Evolutionary conservation across 441 rosid genomes (phyloP), one percentile per base, ranked within the genome.

Genomic region (Caryocar brasiliense): DNA sequence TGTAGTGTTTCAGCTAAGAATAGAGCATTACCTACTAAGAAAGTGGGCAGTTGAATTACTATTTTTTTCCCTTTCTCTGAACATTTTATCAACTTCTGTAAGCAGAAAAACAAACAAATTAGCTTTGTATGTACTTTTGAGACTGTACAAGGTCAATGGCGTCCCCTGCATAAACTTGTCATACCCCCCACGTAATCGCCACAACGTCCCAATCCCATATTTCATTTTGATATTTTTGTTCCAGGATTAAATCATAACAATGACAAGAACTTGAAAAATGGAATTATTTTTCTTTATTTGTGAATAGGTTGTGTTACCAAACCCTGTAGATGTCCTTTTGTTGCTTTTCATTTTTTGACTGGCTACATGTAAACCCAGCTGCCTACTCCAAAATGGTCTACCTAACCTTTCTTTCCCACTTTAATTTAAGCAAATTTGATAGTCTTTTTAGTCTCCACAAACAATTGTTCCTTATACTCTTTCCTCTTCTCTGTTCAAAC

Each of bases 11-110:
- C 80, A 71, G 84, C 80, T 74, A 55, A 59, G 42, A 54, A 37
- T 62, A 58, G 72, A 59, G 56, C 70, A 47, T 56, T 61, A 63
- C 62, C 13, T 54, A 22, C 37, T 23, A 38, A 27, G 68, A 72
- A 87, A 80, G 81, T 45, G 82, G 76, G 71, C 64, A 52, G 85
- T 84, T 87, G 80, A 61, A 61, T 67, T 82, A 28, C 83, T 78
- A 9, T 20, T 52, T 49, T 46, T 6, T 34, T 15, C 4, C 4
- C 28, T 33, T 15, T 5, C n/a, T 9, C 2, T n/a, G n/a, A n/a
- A n/a, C n/a, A n/a, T n/a, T n/a, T n/a, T n/a, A n/a, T n/a, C n/a
- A n/a, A n/a, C n/a, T n/a, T n/a, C n/a, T n/a, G n/a, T n/a, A n/a
- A n/a, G n/a, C n/a, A n/a, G n/a, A n/a, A n/a, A n/a, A n/a, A n/a